phyloP scores from a whole-genome alignment of 1,284 basidiomycete genomes.

The Inonotus obliquus region DNA sequence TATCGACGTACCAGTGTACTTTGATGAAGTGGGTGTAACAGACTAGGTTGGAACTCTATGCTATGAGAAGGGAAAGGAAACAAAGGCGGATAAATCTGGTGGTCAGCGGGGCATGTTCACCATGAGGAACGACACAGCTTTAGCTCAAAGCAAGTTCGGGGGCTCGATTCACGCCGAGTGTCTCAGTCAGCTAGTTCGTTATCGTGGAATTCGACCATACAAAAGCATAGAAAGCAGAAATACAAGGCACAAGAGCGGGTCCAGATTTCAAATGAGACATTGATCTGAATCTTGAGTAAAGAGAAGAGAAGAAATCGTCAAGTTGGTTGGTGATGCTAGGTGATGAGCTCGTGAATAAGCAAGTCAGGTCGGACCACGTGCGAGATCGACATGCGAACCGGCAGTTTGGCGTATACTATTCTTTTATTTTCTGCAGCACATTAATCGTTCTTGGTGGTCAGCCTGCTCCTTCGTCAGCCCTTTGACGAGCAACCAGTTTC shows the following conservation, averaged over 20 bases:
- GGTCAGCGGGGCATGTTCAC: background rate
- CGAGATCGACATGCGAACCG: background rate
- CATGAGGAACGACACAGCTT: background rate
- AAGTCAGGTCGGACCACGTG: background rate
- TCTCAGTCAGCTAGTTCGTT: background rate
- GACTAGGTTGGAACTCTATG: background rate
- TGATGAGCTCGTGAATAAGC: too few relatives aligned
- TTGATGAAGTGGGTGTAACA: background rate
- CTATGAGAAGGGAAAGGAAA: background rate
- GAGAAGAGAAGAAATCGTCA: too few relatives aligned
- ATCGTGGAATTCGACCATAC: background rate
- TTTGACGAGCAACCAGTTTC: too few relatives aligned
- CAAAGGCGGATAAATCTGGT: background rate
- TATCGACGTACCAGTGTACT: background rate
- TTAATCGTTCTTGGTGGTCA: background rate
- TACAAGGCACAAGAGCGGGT: background rate
- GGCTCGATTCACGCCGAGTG: background rate
- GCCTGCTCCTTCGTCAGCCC: background rate
- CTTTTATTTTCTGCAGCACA: background rate
- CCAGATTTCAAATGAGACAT: too few relatives aligned
- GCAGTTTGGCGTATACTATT: constrained; percentile 7
- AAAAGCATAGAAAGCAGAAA: background rate
- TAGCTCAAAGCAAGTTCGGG: background rate
- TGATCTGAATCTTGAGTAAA: too few relatives aligned
- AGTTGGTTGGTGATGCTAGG: too few relatives aligned